A percentile compares a stretch with the other conserved stretches of the same genome.
phyloP scores from a whole-genome alignment of 495 filamentous ascomycete species.

The Penicillium verhagenii region DNA sequence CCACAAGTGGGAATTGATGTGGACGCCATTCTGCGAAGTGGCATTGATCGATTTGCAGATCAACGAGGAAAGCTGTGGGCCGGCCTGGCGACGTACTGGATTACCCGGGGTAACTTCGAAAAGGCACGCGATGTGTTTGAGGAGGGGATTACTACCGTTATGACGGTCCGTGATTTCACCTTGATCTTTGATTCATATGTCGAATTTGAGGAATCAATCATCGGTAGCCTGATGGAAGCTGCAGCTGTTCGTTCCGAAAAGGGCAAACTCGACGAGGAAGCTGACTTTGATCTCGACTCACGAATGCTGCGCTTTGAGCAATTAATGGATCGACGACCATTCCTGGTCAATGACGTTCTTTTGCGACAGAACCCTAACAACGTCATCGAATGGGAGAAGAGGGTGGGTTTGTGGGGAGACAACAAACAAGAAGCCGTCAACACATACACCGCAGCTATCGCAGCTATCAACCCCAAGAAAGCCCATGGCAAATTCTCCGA shows the following conservation, averaged over 20 bases:
- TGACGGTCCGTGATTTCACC: conserved; percentile 99
- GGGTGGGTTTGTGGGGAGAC: conserved; percentile 90
- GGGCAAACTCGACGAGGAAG: conserved; percentile 75
- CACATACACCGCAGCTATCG: conserved; percentile 94
- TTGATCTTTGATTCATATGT: conserved; percentile 94
- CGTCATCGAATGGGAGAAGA: conserved; percentile 95
- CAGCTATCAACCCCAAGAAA: conserved; percentile 89
- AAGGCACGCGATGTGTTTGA: conserved; percentile 90
- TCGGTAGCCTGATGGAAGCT: conserved; percentile 83
- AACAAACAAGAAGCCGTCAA: conserved; percentile 90
- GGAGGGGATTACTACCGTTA: conserved; percentile 95
- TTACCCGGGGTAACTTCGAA: conserved; percentile 88
- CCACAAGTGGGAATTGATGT: conserved; percentile 83
- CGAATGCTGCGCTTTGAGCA: conserved; percentile 98
- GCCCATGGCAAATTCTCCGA: conserved; percentile 92
- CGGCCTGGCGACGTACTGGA: conserved; percentile 95
- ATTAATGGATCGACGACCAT: conserved; percentile 94
- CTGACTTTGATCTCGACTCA: conserved; percentile 94
- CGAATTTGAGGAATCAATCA: conserved; percentile 97
- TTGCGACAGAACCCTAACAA: conserved; percentile 96
- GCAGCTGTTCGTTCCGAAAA: conserved; percentile 81
- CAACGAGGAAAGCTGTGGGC: conserved; percentile 97
- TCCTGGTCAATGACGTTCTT: conserved; percentile 95
- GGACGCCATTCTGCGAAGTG: conserved; percentile 89
- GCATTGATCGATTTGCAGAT: conserved; percentile 88